Conservation (phyloP, 2,329 filamentous ascomycete genomes). For the Beauveria caledonica region DNA sequence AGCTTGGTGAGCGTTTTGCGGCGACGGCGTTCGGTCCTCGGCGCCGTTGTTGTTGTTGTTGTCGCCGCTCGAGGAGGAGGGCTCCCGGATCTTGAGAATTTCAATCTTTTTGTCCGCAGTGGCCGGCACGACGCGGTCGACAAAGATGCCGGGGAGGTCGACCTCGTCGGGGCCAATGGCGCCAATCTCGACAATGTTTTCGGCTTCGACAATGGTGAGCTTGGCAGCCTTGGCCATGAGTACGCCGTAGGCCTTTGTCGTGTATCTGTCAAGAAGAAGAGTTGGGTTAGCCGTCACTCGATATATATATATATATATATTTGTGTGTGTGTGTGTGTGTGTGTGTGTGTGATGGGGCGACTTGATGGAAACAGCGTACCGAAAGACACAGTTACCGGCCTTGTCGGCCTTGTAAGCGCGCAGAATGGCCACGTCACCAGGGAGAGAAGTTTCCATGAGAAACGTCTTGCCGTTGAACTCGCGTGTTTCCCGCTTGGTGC, state of each 20-base stretch:
- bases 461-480: conserved; percentile 66
- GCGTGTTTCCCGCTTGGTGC: conserved; percentile 59
- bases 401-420: conserved; percentile 70
- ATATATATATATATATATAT: no score
- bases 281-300: not conserved
- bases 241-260: conserved; percentile 65
- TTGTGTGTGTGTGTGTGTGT: no score
- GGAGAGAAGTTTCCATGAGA: conserved; percentile 68
- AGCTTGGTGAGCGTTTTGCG: conserved; percentile 36
- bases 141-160: conserved; percentile 73
- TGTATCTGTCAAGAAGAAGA: conserved; percentile 38
- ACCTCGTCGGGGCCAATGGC: conserved; percentile 66
- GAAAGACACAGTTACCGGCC: conserved; percentile 72
- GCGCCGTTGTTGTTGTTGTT: no score
- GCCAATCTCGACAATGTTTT: conserved; percentile 71
- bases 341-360: not conserved
- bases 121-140: conserved; percentile 71
- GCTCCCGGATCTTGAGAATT: conserved; percentile 50
- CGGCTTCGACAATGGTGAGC: conserved; percentile 74
- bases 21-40: no score
- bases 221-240: conserved; percentile 77
- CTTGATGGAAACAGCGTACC: conserved; percentile 30
- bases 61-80: conserved; percentile 11
- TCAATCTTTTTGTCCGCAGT: conserved; percentile 67
- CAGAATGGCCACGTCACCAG: conserved; percentile 69